phyloP scores from a whole-genome alignment of 1,284 basidiomycete species.

The Fomitiporia mediterranea region DNA sequence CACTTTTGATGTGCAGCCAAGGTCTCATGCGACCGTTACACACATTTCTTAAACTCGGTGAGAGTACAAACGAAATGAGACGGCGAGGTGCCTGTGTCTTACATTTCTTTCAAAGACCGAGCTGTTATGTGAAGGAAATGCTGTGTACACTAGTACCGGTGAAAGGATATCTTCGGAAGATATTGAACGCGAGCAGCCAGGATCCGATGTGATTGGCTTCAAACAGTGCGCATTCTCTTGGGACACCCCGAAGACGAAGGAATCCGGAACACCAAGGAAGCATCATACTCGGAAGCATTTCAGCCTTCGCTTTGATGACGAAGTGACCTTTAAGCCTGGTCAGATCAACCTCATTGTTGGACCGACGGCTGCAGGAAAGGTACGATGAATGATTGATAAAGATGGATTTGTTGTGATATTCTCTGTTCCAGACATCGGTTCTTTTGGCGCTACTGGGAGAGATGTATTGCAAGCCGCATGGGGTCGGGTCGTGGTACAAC shows the following conservation, averaged over 20 bases:
- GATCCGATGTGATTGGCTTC: neutral
- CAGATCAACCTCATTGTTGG: slow-evolving; percentile 16
- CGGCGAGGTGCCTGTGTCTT: no score
- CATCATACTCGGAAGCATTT: slow-evolving; percentile 3
- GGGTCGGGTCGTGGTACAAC: slow-evolving; percentile 35
- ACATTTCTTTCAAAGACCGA: slow-evolving; percentile 7
- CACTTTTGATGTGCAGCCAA: slow-evolving; percentile 2
- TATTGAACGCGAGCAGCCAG: neutral
- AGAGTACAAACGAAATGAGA: no score
- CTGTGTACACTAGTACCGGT: no score
- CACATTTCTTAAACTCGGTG: slow-evolving; percentile 6
- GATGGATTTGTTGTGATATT: neutral
- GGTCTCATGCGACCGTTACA: slow-evolving; percentile 10
- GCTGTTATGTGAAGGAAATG: neutral
- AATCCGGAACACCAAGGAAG: neutral
- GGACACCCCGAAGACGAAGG: neutral
- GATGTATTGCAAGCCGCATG: slow-evolving; percentile 16
- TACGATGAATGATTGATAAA: neutral
- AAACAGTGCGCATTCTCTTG: slow-evolving; percentile 11
- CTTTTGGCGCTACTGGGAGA: slow-evolving; percentile 17
- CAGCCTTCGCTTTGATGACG: slow-evolving; percentile 11
- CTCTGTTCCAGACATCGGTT: slow-evolving; percentile 9
- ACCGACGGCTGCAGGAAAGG: slow-evolving; percentile 16
- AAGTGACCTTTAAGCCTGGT: slow-evolving; percentile 9
- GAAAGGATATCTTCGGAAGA: neutral